Evolutionary conservation across 441 rosid species (phyloP).

Genomic region (Corymbia calophylla): DNA sequence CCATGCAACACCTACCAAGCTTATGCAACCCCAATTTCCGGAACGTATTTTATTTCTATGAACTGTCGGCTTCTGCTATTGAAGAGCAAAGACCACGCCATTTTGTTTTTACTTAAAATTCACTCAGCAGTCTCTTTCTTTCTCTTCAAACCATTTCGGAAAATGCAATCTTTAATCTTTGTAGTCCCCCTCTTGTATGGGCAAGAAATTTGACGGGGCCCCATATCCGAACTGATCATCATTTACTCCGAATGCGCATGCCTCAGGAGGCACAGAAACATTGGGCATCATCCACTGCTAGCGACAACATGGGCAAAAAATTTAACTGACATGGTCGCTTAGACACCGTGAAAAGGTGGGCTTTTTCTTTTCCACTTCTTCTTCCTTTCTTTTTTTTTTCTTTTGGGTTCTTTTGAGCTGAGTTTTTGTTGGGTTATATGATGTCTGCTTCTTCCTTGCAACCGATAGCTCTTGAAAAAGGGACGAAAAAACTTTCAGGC

Average conservation of each 20-base stretch:
- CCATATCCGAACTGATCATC: neutral
- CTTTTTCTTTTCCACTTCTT: neutral
- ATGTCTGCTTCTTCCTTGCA: neutral
- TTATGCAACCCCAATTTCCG: neutral
- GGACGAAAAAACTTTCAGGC: slow-evolving; percentile 10
- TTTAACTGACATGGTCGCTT: neutral
- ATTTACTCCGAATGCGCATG: neutral
- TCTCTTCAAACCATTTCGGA: neutral
- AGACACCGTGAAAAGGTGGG: neutral
- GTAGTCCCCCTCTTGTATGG: too few species aligned
- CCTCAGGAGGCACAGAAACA: neutral
- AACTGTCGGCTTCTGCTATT: neutral
- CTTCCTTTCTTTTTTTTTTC: neutral
- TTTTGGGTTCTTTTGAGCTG: neutral
- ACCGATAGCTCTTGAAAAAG: neutral
- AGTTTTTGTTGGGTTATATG: neutral
- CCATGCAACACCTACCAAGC: neutral
- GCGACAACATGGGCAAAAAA: neutral
- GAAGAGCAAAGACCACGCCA: neutral
- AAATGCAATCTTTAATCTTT: neutral
- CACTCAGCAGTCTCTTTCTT: neutral
- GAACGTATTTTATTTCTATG: neutral
- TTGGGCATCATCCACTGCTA: neutral
- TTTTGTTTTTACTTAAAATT: neutral
- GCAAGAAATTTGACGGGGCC: neutral